Evolutionary conservation across 73 alveolate species (phyloP).

Genomic region (Strombidium stylifer): DNA sequence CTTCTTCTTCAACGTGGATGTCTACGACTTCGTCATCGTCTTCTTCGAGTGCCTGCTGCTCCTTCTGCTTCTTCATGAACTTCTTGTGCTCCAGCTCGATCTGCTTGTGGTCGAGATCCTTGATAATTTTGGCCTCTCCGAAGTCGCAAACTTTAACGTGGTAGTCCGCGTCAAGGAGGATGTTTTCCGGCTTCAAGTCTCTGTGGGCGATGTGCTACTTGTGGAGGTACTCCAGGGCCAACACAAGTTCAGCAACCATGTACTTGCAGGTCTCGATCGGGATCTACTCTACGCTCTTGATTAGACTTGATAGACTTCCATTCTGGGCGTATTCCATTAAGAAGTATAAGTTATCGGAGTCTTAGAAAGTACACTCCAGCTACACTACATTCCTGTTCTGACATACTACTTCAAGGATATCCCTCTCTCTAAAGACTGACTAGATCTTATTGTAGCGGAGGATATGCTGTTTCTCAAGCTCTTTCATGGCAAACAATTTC

Average conservation of each 20-base stretch:
- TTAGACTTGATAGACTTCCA: conserved; percentile 42
- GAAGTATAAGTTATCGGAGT: conserved; percentile 55
- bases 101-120: not conserved
- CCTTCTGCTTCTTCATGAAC: too few relatives aligned
- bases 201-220: too few relatives aligned
- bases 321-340: conserved; percentile 55
- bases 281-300: conserved; percentile 6
- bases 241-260: too few relatives aligned
- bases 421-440: conserved; percentile 44
- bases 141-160: too few relatives aligned
- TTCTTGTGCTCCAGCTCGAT: too few relatives aligned
- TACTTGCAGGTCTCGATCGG: too few relatives aligned
- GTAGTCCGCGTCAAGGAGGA: too few relatives aligned
- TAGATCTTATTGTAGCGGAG: conserved; percentile 32
- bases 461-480: conserved; percentile 37
- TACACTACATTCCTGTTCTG: conserved; percentile 55
- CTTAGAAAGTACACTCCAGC: conserved; percentile 54
- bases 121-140: conserved; percentile 16
- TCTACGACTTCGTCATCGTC: too few relatives aligned
- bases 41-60: too few relatives aligned
- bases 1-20: too few relatives aligned
- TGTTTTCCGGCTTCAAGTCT: too few relatives aligned
- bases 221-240: too few relatives aligned
- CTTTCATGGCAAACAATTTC: conserved; percentile 34
- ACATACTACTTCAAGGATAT: conserved; percentile 25